These are phyloP conservation scores for Leccinum subgranulosum DNA, from an alignment of 768 basidiomycete species.

Conservation along the genomic window DNA sequence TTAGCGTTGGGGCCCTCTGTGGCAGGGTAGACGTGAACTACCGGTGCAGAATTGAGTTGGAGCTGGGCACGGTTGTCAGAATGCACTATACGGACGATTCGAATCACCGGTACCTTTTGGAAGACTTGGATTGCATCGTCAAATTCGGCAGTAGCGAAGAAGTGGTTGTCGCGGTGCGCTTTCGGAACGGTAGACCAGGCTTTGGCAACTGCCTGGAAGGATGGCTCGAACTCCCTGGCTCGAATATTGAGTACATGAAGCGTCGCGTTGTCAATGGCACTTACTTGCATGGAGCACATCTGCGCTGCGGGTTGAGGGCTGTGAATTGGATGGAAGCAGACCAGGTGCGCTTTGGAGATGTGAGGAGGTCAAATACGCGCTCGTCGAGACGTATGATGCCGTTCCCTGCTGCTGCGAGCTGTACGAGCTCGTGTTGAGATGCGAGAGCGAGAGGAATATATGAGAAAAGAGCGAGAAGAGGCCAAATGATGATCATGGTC, in stretches of 20 bases:
- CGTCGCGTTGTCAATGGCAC: conserved; percentile 25
- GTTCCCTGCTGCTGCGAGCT: conserved; percentile 66
- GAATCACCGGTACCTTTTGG: conserved; percentile 56
- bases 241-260: neutral
- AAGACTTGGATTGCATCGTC: conserved; percentile 73
- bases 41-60: conserved; percentile 78
- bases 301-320: conserved; percentile 74
- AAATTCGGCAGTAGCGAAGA: conserved; percentile 93
- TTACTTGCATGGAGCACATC: conserved; percentile 91
- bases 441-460: conserved; percentile 32
- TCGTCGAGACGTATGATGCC: conserved; percentile 83
- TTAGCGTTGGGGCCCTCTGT: conserved; percentile 66
- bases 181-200: conserved; percentile 70
- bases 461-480: conserved; percentile 30
- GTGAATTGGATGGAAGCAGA: conserved; percentile 87
- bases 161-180: conserved; percentile 72
- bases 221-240: conserved; percentile 78
- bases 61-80: conserved; percentile 49
- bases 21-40: conserved; percentile 74
- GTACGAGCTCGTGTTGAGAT: conserved; percentile 55
- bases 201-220: conserved; percentile 76
- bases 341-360: conserved; percentile 76
- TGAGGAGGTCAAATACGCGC: conserved; percentile 73
- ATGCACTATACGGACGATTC: neutral
- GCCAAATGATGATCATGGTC: conserved; percentile 10